A percentile compares a stretch with the other conserved stretches of the same genome.
phyloP scores from a whole-genome alignment of 768 basidiomycete species.

The Mycena latifolia region DNA sequence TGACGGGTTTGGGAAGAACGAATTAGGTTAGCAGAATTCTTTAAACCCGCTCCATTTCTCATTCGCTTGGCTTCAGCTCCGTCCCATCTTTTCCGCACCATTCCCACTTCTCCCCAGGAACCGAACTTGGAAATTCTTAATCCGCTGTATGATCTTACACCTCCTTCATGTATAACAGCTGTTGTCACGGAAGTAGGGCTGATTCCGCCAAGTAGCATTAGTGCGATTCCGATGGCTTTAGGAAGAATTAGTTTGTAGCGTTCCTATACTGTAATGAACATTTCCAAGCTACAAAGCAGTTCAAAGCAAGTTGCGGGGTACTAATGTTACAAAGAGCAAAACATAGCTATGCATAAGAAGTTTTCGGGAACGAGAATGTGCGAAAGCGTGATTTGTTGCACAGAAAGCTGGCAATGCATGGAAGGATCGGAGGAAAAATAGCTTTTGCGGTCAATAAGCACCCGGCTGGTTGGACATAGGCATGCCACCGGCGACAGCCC shows the following conservation, averaged over 20 bases:
- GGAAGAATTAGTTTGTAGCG: constrained; percentile 60
- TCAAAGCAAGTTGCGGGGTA: background rate
- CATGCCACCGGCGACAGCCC: constrained; percentile 31
- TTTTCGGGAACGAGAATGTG: background rate
- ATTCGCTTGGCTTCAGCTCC: constrained; percentile 47
- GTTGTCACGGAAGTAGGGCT: constrained; percentile 98
- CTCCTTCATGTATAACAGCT: constrained; percentile 91
- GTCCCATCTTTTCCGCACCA: constrained; percentile 44
- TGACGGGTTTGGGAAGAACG: constrained; percentile 96
- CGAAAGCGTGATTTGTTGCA: constrained; percentile 15
- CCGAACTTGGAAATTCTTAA: constrained; percentile 82
- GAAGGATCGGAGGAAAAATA: background rate
- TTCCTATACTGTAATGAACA: background rate
- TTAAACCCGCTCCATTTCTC: background rate
- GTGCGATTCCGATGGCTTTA: constrained; percentile 83
- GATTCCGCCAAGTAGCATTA: constrained; percentile 93
- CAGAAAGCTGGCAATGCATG: constrained; percentile 9
- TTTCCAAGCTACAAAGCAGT: background rate
- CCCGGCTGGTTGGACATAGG: constrained; percentile 28
- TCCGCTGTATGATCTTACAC: constrained; percentile 95
- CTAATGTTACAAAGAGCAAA: constrained; percentile 15
- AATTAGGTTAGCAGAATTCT: constrained; percentile 74
- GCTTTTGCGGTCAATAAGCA: constrained; percentile 20
- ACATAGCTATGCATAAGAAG: background rate
- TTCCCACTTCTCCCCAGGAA: constrained; percentile 47